Conservation (phyloP, 257 asterid species). For the Verbascum thapsus region DNA sequence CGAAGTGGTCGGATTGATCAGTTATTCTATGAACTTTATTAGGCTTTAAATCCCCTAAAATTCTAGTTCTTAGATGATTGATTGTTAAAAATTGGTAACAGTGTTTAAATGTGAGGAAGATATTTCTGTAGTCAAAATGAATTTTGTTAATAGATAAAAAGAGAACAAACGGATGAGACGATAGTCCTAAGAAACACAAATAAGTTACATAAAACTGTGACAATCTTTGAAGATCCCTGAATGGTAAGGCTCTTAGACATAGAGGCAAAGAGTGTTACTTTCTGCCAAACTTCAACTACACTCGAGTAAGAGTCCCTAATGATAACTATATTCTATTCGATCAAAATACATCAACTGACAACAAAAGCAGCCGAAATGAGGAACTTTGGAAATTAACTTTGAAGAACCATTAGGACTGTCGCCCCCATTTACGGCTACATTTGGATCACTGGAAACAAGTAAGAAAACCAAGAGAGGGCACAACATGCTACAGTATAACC, state of each 20-base stretch:
- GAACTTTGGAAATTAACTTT: too few relatives aligned
- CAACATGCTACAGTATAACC: not conserved
- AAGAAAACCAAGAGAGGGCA: not conserved
- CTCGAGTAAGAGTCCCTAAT: too few relatives aligned
- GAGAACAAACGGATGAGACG: too few relatives aligned
- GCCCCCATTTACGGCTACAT: not conserved
- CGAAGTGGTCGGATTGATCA: not conserved
- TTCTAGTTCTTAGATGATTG: not conserved
- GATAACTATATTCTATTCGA: too few relatives aligned
- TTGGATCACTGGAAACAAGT: not conserved
- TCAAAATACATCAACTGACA: too few relatives aligned
- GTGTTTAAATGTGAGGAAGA: not conserved
- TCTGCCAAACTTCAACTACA: too few relatives aligned
- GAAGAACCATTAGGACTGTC: not conserved
- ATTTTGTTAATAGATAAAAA: not conserved
- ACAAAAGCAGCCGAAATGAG: too few relatives aligned
- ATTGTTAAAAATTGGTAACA: not conserved
- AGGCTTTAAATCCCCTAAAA: not conserved
- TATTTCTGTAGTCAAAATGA: not conserved
- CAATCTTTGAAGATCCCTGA: too few relatives aligned
- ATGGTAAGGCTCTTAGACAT: too few relatives aligned
- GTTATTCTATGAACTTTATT: not conserved
- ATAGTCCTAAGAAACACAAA: too few relatives aligned
- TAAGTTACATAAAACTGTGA: too few relatives aligned
- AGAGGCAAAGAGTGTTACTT: too few relatives aligned